Percentiles rank a stretch among this genome's conserved stretches.
These are phyloP conservation scores for Annulohypoxylon truncatum DNA, from an alignment of 2,329 filamentous ascomycete species.

Conservation along the genomic window DNA sequence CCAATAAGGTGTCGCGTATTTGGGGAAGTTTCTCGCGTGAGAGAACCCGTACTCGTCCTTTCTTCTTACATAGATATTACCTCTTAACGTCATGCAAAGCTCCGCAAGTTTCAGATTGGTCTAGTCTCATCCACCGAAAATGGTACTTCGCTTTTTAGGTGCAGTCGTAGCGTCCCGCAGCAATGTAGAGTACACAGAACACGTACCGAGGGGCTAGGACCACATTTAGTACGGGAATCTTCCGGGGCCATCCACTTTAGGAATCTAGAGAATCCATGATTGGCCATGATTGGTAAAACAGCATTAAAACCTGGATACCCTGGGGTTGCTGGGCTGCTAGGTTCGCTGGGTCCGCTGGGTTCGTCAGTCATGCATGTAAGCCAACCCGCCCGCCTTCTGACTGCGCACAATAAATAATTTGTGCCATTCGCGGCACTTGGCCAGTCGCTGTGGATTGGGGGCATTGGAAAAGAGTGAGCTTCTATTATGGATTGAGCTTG, in stretches of 20 bases:
- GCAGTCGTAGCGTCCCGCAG: neutral
- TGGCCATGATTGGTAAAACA: conserved; percentile 33
- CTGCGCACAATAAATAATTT: conserved; percentile 27
- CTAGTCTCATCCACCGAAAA: conserved; percentile 22
- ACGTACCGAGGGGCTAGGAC: conserved; percentile 21
- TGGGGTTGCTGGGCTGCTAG: neutral
- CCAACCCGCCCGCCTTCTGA: conserved; percentile 23
- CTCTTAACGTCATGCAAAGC: conserved; percentile 38
- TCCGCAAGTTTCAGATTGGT: conserved; percentile 39
- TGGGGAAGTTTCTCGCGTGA: conserved; percentile 49
- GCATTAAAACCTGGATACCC: conserved; percentile 13
- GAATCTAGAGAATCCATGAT: conserved; percentile 23
- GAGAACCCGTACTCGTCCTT: conserved; percentile 36
- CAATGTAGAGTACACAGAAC: conserved; percentile 2
- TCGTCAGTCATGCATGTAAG: conserved; percentile 32
- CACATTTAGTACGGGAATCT: conserved; percentile 43
- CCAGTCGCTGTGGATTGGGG: neutral
- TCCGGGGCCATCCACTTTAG: conserved; percentile 42
- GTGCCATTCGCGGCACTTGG: conserved; percentile 31
- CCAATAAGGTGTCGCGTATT: conserved; percentile 39
- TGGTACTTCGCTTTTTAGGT: conserved; percentile 18
- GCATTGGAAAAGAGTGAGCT: neutral
- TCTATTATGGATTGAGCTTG: conserved; percentile 24
- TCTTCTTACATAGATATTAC: conserved; percentile 24
- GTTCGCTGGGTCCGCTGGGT: neutral